phyloP scores from a whole-genome alignment of 768 basidiomycete species.

The Russula dissimulans region DNA sequence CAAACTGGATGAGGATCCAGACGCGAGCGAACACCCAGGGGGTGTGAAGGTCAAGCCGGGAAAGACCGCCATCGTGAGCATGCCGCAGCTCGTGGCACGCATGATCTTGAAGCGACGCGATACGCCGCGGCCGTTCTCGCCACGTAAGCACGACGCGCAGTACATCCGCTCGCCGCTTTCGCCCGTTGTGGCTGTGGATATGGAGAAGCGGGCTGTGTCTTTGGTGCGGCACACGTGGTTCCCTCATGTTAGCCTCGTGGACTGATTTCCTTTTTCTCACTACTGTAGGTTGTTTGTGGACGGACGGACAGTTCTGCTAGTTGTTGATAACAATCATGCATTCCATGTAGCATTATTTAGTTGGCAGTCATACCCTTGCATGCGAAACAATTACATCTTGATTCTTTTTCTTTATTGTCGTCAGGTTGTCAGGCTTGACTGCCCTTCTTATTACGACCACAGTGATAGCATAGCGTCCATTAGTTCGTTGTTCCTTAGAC shows the following conservation, averaged over 20 bases:
- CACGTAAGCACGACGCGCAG: constrained; percentile 25
- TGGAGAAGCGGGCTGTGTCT: not conserved
- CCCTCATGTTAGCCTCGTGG: not conserved
- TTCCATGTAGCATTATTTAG: constrained; percentile 21
- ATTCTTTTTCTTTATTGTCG: not conserved
- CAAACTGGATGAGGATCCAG: constrained; percentile 34
- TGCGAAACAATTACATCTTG: constrained; percentile 9
- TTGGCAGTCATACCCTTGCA: constrained; percentile 15
- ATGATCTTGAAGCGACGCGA: constrained; percentile 40
- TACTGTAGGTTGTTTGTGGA: not conserved
- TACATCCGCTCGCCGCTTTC: constrained; percentile 28
- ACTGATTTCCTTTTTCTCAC: not conserved
- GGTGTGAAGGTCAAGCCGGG: constrained; percentile 12
- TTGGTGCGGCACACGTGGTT: not conserved
- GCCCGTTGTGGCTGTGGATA: not conserved
- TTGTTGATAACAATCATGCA: constrained; percentile 17
- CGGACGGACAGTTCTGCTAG: constrained; percentile 1
- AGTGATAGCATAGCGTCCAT: no score
- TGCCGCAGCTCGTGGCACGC: constrained; percentile 38
- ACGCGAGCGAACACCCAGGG: constrained; percentile 21
- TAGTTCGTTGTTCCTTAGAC: no score
- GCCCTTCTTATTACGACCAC: no score
- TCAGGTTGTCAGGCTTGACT: no score
- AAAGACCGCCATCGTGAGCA: constrained; percentile 20
- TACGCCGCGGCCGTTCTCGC: constrained; percentile 30